phyloP scores from a whole-genome alignment of 495 filamentous ascomycete species.

The Beverwykella pulmonaria region DNA sequence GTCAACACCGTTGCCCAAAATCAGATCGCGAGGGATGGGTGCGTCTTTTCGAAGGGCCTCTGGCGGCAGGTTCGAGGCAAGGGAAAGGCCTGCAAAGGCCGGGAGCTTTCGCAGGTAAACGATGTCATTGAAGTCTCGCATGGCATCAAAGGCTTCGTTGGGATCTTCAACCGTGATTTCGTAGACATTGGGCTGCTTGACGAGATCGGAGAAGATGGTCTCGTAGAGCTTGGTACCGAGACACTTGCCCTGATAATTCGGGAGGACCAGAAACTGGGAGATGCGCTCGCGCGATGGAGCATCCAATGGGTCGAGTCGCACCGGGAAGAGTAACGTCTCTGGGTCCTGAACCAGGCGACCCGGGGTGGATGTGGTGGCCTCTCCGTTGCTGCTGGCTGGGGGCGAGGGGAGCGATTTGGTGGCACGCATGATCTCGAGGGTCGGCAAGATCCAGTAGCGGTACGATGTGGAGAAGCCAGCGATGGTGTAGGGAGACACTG shows the following conservation, averaged over 20 bases:
- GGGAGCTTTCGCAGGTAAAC: slow-evolving; percentile 61
- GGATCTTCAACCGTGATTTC: slow-evolving; percentile 97
- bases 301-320: slow-evolving; percentile 30
- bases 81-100: slow-evolving; percentile 55
- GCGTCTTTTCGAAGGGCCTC: slow-evolving; percentile 35
- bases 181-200: slow-evolving; percentile 61
- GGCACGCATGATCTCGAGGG: slow-evolving; percentile 34
- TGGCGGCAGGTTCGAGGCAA: slow-evolving; percentile 52
- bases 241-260: slow-evolving; percentile 77
- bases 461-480: slow-evolving; percentile 88
- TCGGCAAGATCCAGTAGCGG: slow-evolving; percentile 69
- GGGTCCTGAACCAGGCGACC: slow-evolving; percentile 21
- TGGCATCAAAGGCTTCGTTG: slow-evolving; percentile 88
- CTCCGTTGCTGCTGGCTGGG: slow-evolving; percentile 32
- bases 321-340: slow-evolving; percentile 16
- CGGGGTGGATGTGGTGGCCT: not conserved
- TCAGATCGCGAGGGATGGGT: slow-evolving; percentile 60
- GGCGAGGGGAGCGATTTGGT: slow-evolving; percentile 48
- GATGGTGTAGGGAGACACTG: slow-evolving; percentile 66
- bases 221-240: slow-evolving; percentile 82
- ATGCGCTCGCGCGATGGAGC: slow-evolving; percentile 77
- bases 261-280: slow-evolving; percentile 92
- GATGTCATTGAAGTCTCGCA: slow-evolving; percentile 83
- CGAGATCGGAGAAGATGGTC: slow-evolving; percentile 68
- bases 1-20: slow-evolving; percentile 59